Percentiles rank a stretch among this genome's conserved stretches.
These are phyloP conservation scores for Picea sitchensis DNA, from an alignment of 75 land plant species.

Conservation along the genomic window DNA sequence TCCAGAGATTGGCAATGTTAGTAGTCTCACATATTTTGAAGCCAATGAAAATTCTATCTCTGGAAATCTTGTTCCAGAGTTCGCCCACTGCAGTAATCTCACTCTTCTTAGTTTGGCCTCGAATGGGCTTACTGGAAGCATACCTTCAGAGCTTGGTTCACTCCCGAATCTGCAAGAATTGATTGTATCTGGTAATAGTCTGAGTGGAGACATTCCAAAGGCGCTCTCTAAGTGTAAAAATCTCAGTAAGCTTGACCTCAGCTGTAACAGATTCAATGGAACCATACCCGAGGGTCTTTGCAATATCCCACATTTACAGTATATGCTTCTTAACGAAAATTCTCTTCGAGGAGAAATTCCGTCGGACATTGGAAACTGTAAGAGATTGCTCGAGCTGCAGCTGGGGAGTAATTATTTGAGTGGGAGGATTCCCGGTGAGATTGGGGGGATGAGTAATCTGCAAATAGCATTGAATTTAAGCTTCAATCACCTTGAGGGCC, in stretches of 20 bases:
- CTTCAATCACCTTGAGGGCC: constrained; percentile 66
- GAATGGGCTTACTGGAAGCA: constrained; percentile 54
- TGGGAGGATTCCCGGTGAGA: constrained; percentile 73
- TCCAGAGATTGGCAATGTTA: constrained; percentile 50
- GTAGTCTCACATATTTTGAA: constrained; percentile 72
- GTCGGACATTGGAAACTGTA: constrained; percentile 53
- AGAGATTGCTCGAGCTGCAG: constrained; percentile 59
- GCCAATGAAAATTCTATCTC: constrained; percentile 57
- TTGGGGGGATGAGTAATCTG: constrained; percentile 56
- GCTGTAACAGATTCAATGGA: constrained; percentile 67
- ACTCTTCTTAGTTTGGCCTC: constrained; percentile 69
- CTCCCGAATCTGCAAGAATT: constrained; percentile 62
- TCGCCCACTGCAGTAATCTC: constrained; percentile 62
- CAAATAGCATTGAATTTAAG: constrained; percentile 74
- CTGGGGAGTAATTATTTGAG: constrained; percentile 66
- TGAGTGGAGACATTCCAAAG: constrained; percentile 60
- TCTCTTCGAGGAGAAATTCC: constrained; percentile 66
- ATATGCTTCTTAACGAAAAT: constrained; percentile 51
- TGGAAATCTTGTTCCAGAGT: constrained; percentile 55
- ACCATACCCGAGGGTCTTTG: constrained; percentile 57
- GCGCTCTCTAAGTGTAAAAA: constrained; percentile 41
- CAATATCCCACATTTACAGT: constrained; percentile 48
- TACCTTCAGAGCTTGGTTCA: constrained; percentile 58
- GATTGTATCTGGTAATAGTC: constrained; percentile 55
- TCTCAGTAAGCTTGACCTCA: constrained; percentile 73